Evolutionary conservation across 768 basidiomycete species (phyloP).

Genomic region (Leccinum imitatum): DNA sequence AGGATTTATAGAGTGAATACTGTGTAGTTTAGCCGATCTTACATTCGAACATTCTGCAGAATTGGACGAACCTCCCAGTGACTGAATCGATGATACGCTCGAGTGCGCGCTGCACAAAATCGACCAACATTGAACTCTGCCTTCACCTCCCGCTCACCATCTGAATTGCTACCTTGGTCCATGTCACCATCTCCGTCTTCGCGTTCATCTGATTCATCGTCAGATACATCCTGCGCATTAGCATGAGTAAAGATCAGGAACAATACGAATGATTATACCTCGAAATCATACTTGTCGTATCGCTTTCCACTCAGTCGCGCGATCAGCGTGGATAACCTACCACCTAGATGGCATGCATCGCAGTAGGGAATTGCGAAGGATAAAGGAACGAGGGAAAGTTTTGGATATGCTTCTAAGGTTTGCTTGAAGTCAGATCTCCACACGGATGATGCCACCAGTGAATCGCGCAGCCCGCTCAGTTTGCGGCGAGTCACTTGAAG

Average conservation of each 20-base stretch:
- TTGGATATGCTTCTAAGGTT: conserved; percentile 63
- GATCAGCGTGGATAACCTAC: conserved; percentile 60
- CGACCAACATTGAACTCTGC: conserved; percentile 67
- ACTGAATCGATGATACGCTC: conserved; percentile 66
- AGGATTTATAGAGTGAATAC: conserved; percentile 63
- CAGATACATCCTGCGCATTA: conserved; percentile 16
- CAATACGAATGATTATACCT: conserved; percentile 38
- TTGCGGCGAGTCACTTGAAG: conserved; percentile 66
- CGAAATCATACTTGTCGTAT: conserved; percentile 73
- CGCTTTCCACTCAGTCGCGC: conserved; percentile 63
- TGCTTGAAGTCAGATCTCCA: conserved; percentile 75
- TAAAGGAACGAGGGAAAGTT: conserved; percentile 52
- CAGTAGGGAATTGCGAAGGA: conserved; percentile 63
- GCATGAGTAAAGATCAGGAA: conserved; percentile 2
- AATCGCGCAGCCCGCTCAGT: conserved; percentile 66
- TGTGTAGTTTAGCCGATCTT: conserved; percentile 30
- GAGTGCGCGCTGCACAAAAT: conserved; percentile 71
- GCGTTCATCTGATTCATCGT: conserved; percentile 25
- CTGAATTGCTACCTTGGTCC: conserved; percentile 1
- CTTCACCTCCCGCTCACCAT: conserved; percentile 14
- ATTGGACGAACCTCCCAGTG: conserved; percentile 76
- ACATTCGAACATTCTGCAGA: background rate
- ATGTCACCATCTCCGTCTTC: conserved; percentile 23
- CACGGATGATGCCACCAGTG: conserved; percentile 79
- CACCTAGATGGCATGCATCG: conserved; percentile 80